Percentiles rank a stretch among this genome's conserved stretches.
Conservation (phyloP, 208 protist genomes). For the Phytomonas sp. region DNA sequence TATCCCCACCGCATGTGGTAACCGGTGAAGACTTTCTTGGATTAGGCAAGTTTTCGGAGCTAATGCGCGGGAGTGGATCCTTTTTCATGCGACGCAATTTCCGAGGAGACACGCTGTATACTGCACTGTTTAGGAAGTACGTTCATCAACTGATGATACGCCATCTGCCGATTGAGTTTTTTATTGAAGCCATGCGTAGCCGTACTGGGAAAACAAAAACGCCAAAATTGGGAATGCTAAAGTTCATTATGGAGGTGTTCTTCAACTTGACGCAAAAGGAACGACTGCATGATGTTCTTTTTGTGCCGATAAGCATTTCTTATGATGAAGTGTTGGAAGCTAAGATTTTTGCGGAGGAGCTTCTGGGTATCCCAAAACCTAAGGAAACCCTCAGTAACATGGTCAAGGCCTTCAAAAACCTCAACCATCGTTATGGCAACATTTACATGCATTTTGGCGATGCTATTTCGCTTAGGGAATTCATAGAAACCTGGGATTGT, state of each 20-base stretch:
- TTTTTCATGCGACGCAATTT: slow-evolving; percentile 89
- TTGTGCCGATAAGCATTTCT: slow-evolving; percentile 79
- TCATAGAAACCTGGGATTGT: neutral
- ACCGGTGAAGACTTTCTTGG: slow-evolving; percentile 83
- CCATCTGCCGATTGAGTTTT: slow-evolving; percentile 73
- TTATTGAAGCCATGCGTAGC: slow-evolving; percentile 83
- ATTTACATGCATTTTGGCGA: slow-evolving; percentile 76
- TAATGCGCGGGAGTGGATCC: slow-evolving; percentile 84
- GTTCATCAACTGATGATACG: slow-evolving; percentile 58
- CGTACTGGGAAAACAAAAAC: slow-evolving; percentile 79
- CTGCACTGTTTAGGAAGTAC: slow-evolving; percentile 75
- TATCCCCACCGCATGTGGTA: slow-evolving; percentile 75
- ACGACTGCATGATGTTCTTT: slow-evolving; percentile 62
- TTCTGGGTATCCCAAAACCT: slow-evolving; percentile 80
- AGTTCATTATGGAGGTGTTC: slow-evolving; percentile 76
- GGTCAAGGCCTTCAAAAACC: slow-evolving; percentile 32
- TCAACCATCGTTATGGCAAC: slow-evolving; percentile 65
- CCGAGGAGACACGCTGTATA: slow-evolving; percentile 70
- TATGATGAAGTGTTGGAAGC: slow-evolving; percentile 88
- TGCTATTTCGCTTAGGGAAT: slow-evolving; percentile 53
- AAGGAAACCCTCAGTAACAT: slow-evolving; percentile 72
- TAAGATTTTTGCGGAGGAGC: slow-evolving; percentile 73
- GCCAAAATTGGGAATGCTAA: slow-evolving; percentile 88
- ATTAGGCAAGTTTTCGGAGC: slow-evolving; percentile 48
- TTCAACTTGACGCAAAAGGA: slow-evolving; percentile 34